A percentile compares a stretch with the other conserved stretches of the same genome.
phyloP scores from a whole-genome alignment of 495 filamentous ascomycete species.

The Penicillium daleae region DNA sequence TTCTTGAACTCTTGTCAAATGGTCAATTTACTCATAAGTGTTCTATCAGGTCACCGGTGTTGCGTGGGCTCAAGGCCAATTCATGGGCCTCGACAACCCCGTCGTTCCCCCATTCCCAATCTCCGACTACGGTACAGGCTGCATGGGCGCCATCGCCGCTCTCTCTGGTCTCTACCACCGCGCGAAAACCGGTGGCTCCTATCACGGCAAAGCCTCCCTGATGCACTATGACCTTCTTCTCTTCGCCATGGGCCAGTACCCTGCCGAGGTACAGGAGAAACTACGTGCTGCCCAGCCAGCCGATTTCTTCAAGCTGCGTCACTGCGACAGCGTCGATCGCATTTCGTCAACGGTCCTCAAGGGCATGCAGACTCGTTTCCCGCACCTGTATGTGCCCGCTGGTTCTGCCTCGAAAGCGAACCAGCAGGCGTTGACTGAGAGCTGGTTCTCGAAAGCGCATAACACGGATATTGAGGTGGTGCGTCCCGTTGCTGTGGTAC shows the following conservation, averaged over 20 bases:
- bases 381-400: constrained; percentile 38
- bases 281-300: constrained; percentile 56
- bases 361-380: constrained; percentile 58
- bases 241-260: constrained; percentile 63
- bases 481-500: constrained; percentile 39
- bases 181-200: constrained; percentile 64
- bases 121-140: constrained; percentile 78
- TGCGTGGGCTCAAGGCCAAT: constrained; percentile 73
- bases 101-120: constrained; percentile 83
- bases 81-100: constrained; percentile 71
- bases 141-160: constrained; percentile 67
- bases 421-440: constrained; percentile 39
- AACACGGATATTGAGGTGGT: constrained; percentile 47
- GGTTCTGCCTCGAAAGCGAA: constrained; percentile 18
- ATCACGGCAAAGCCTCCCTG: constrained; percentile 64
- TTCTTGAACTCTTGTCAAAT: not conserved
- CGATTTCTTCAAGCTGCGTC: constrained; percentile 67
- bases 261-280: constrained; percentile 56
- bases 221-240: constrained; percentile 74
- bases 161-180: constrained; percentile 65
- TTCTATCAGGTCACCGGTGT: constrained; percentile 58
- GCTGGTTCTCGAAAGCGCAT: constrained; percentile 47
- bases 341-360: constrained; percentile 67
- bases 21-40: constrained; percentile 33
- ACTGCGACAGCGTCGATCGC: constrained; percentile 73